Base-by-base conservation (phyloP, 1,284 basidiomycete species). In the Mycosarcoma maydis region DNA sequence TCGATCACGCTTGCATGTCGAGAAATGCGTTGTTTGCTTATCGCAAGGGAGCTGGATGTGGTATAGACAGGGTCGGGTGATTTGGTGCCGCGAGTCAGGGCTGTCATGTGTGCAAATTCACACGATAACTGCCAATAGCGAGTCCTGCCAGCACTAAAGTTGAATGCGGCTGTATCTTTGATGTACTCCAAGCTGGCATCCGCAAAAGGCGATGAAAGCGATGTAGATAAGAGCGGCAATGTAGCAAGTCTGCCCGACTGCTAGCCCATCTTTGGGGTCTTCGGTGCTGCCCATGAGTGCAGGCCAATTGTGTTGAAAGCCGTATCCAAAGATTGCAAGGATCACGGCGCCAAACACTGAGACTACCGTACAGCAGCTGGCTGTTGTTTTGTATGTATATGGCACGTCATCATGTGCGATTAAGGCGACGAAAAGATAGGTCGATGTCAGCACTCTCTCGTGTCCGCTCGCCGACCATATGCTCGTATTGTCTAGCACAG, bases 261-360 rank as follows among this genome's bases (percentile, higher is more conserved):
- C 85, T 17, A 83, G 27, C 9, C 85, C 85, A 59, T 86, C 82
- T 37, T 82, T 60, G 0, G 85, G 83, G 66, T 86, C 84, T 13
- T 82, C 73, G 2, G 75, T 83, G 7, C 83, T 83, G 36, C 85
- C 85, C 71, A 85, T 85, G 33, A 87, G 78, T 1, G 84, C 84
- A 66, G 85, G 84, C 79, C 80, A 82, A 71, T 82, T 64, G 55
- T 77, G 71, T 37, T 45, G 43, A 49, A 75, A 77, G 11, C 72
- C 79, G 32, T 71, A 78, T 11, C 74, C 73, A 24, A 80, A 75
- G 45, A 80, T 83, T 38, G 83, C 64, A 27, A 86, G 83, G 65
- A 86, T 85, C 62, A 86, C 72, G 22, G 85, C 83, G n/a, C 85
- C 86, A 42, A 86, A 85, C 39, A 84, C 58, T 10, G 84, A 85